phyloP scores from a whole-genome alignment of 768 basidiomycete species.

The Suillus variegatus region DNA sequence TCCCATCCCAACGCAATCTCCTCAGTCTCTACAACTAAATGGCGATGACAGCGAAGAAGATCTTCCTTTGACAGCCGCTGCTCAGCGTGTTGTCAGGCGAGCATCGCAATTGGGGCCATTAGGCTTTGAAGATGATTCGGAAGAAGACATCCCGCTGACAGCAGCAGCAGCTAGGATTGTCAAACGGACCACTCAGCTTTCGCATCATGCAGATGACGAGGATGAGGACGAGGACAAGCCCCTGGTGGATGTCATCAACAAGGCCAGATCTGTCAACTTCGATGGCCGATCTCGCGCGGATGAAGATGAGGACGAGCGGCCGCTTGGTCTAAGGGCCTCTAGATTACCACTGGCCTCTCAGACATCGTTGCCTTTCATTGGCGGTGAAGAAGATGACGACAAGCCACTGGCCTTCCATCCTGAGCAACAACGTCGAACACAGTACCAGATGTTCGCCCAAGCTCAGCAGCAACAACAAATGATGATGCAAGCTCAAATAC shows the following conservation, averaged over 20 bases:
- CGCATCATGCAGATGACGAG: slow-evolving; percentile 19
- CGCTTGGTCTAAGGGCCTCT: slow-evolving; percentile 70
- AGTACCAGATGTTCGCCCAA: slow-evolving; percentile 42
- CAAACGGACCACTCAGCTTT: slow-evolving; percentile 35
- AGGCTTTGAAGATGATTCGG: slow-evolving; percentile 52
- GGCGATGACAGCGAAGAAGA: slow-evolving; percentile 78
- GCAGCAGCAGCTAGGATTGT: slow-evolving; percentile 51
- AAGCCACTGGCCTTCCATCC: slow-evolving; percentile 72
- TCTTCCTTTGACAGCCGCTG: slow-evolving; percentile 68
- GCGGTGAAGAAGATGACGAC: slow-evolving; percentile 63
- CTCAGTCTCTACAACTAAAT: slow-evolving; percentile 16
- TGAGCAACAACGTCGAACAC: slow-evolving; percentile 77
- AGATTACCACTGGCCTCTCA: slow-evolving; percentile 31
- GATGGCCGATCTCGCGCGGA: slow-evolving; percentile 38
- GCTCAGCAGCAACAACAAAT: slow-evolving; percentile 46
- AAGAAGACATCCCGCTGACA: slow-evolving; percentile 72
- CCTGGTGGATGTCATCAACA: slow-evolving; percentile 58
- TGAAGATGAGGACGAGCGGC: slow-evolving; percentile 70
- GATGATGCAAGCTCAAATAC: slow-evolving; percentile 78
- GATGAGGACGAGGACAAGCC: slow-evolving; percentile 81
- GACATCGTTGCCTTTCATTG: slow-evolving; percentile 27
- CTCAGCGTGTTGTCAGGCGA: slow-evolving; percentile 56
- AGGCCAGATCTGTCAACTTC: slow-evolving; percentile 45
- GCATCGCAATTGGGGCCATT: slow-evolving; percentile 28
- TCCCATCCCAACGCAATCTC: slow-evolving; percentile 24